A percentile compares a stretch with the other conserved stretches of the same genome.
Conservation (phyloP, 2,329 filamentous ascomycete species). For the Paraphoma sp. region DNA sequence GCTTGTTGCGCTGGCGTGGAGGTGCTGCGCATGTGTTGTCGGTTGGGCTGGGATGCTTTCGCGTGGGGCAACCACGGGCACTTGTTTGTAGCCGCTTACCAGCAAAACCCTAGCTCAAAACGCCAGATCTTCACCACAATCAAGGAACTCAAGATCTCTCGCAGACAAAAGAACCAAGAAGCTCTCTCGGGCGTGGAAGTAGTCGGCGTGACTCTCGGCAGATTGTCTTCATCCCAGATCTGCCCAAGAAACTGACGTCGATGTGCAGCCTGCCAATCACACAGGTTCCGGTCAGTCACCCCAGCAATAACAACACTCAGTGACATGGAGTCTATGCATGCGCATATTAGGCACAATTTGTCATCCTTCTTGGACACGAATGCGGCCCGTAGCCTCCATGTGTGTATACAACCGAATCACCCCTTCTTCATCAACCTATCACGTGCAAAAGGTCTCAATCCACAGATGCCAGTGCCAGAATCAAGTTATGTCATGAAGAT, state of each 20-base stretch:
- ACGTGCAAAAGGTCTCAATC: background rate
- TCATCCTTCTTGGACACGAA: background rate
- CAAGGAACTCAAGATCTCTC: background rate
- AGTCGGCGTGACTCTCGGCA: background rate
- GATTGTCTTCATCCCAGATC: background rate
- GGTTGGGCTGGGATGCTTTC: conserved; percentile 25
- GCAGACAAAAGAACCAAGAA: too few relatives aligned
- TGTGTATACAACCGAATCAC: too few relatives aligned
- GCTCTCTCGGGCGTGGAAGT: background rate
- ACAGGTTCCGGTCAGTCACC: conserved; percentile 14
- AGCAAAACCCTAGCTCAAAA: conserved; percentile 7
- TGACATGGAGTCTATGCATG: background rate
- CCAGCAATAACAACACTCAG: background rate
- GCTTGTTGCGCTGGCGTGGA: conserved; percentile 23
- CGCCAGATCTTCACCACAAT: background rate
- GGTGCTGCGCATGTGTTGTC: conserved; percentile 22
- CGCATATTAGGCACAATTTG: background rate
- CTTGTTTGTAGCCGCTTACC: conserved; percentile 12
- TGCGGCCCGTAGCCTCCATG: too few relatives aligned
- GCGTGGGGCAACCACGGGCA: conserved; percentile 17
- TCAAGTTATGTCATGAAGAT: conserved; percentile 23
- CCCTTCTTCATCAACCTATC: background rate
- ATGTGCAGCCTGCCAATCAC: conserved; percentile 6
- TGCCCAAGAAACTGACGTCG: conserved; percentile 16
- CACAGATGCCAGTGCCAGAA: too few relatives aligned